phyloP scores from a whole-genome alignment of 1,139 yeast genomes.

The Saccharomycopsis hybrid region DNA sequence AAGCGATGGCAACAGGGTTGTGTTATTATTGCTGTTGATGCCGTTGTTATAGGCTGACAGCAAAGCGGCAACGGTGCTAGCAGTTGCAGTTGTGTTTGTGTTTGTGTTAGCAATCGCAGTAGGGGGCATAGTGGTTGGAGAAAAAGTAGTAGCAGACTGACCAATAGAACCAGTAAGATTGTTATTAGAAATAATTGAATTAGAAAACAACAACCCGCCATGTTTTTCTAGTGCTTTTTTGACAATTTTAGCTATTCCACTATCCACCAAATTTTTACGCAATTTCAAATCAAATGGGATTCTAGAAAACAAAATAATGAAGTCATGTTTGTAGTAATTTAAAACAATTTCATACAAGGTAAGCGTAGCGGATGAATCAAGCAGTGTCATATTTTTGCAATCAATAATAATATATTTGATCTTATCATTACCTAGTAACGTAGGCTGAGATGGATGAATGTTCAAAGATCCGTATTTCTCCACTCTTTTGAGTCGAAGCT shows the following conservation, averaged over 20 bases:
- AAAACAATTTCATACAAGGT: slow-evolving; percentile 17
- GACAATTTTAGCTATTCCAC: slow-evolving; percentile 16
- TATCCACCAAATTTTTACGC: slow-evolving; percentile 7
- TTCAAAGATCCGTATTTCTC: slow-evolving; percentile 81
- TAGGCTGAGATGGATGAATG: slow-evolving; percentile 64
- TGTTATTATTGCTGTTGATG: no score
- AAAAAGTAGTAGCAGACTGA: no score
- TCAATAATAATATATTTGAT: slow-evolving; percentile 48
- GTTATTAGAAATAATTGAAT: slow-evolving; percentile 1
- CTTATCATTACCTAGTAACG: slow-evolving; percentile 29
- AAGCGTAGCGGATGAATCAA: slow-evolving; percentile 17
- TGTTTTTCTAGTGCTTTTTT: slow-evolving; percentile 10
- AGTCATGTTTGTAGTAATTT: slow-evolving; percentile 9
- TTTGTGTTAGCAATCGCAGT: neutral
- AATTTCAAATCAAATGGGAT: slow-evolving; percentile 17
- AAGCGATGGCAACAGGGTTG: no score
- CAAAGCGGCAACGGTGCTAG: neutral
- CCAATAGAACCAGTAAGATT: no score
- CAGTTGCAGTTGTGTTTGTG: neutral
- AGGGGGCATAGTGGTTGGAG: neutral
- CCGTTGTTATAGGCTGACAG: neutral
- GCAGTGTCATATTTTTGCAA: slow-evolving; percentile 26
- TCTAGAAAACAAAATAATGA: slow-evolving; percentile 15
- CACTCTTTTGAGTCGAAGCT: slow-evolving; percentile 64
- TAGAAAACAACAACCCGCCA: neutral